Base-by-base conservation (phyloP, 495 filamentous ascomycete genomes). In the Neurospora tetrasperma region DNA sequence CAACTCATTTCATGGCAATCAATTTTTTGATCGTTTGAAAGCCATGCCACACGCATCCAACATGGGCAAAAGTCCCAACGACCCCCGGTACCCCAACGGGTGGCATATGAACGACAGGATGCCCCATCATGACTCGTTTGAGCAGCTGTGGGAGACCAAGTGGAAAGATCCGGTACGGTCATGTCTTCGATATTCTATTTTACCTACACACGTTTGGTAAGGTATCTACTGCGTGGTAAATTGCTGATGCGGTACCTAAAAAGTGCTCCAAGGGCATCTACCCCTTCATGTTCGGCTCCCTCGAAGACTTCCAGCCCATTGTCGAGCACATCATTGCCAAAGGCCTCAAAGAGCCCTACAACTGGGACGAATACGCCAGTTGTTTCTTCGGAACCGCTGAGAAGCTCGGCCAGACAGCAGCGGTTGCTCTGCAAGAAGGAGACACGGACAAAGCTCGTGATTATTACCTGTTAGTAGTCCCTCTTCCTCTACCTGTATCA, bases 141-240 rank as follows among this genome's bases (percentile, higher is more conserved):
- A 89, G 78, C 84, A 87, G 71, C 81, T 93, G 27, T 93, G 91
- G 91, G 89, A 92, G 80, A 89, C 88, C 2, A 92, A 92, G 79
- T 93, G 90, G 91, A 91, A 90, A 80, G 82, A 83, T 66, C 87
- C 86, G 20, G 91, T 91, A 76, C 0, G 5, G 54, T 35, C 7
- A 7, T 54, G 71, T 40, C 18, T 16, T 27, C 27, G 2, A 27
- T 1, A 27, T 27, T 27, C 27, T 2, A 27, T 27, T 2, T 27
- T 27, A 27, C 27, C 27, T 27, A 27, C 27, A 2, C 2, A 27
- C 27, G 1, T 27, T 1, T 1, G 27, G 27, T 27, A 27, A 27
- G 27, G 27, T 27, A 43, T 43, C n/a, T 27, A 42, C 20, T 8
- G 71, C 9, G n/a, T 38, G 31, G 18, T 3, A 11, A 42, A 27